Evolutionary conservation across 2,329 filamentous ascomycete genomes (phyloP).

Genomic region (Phialophora chinensis): DNA sequence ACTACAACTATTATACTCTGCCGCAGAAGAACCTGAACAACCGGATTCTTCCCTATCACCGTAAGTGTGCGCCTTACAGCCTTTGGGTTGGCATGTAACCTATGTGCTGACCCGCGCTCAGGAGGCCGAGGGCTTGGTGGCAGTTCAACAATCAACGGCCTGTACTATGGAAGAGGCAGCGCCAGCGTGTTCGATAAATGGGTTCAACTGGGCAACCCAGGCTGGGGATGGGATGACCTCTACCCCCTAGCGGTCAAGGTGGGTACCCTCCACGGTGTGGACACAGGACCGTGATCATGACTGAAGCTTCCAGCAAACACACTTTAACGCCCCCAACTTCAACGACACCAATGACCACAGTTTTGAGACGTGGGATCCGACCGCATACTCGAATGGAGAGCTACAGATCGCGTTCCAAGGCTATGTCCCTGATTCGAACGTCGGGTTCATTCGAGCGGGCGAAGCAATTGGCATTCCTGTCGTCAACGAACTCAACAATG

Average conservation of each 20-base stretch:
- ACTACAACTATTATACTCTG: slow-evolving; percentile 42
- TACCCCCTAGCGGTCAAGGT: slow-evolving; percentile 19
- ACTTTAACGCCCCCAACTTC: slow-evolving; percentile 42
- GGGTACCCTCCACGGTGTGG: slow-evolving; percentile 2
- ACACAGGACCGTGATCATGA: not conserved
- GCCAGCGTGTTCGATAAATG: slow-evolving; percentile 33
- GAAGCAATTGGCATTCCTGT: slow-evolving; percentile 43
- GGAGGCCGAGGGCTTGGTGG: slow-evolving; percentile 33
- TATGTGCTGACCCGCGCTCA: not conserved
- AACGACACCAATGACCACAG: slow-evolving; percentile 39
- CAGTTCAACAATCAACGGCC: slow-evolving; percentile 31
- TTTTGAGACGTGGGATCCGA: slow-evolving; percentile 42
- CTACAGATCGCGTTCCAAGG: slow-evolving; percentile 39
- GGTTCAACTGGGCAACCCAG: slow-evolving; percentile 31
- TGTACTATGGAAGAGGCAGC: slow-evolving; percentile 33
- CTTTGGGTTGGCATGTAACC: not conserved
- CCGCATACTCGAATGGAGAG: slow-evolving; percentile 36
- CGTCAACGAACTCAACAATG: slow-evolving; percentile 45
- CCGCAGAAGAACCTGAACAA: slow-evolving; percentile 25
- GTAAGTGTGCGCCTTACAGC: slow-evolving; percentile 7
- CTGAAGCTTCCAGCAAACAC: slow-evolving; percentile 33
- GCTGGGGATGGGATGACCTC: slow-evolving; percentile 36
- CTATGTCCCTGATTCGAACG: slow-evolving; percentile 42
- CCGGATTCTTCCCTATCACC: slow-evolving; percentile 30
- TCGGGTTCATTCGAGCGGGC: slow-evolving; percentile 42